Base-by-base conservation (phyloP, 2,329 filamentous ascomycete species). In the Chalara sp. region DNA sequence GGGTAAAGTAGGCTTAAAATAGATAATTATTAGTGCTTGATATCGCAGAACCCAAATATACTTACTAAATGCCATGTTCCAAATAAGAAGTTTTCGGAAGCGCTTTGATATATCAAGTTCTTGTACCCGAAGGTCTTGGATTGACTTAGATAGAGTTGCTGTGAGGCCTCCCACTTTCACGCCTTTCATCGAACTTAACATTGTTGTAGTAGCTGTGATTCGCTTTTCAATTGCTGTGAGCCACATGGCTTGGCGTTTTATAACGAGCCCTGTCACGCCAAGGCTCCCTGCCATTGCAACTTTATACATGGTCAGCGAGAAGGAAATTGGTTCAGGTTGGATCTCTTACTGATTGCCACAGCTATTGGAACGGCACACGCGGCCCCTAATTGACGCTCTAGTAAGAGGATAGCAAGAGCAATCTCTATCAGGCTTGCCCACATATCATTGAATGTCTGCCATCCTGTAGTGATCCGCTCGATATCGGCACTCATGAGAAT, bases 401-500 rank as follows among this genome's bases (percentile, higher is more conserved):
- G 49, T 2, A 72, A 50, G 44, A 63, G 71, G 2, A 69, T 59
- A 0, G 62, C 67, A 7, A 72, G 40, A 0, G 59, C 64, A 28
- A 71, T 55, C 33, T 72, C 68, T 7, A 72, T 48, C 1, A 67
- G 49, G 8, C 60, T 62, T 7, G 68, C 66, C 70, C 70, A 72
- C n/a, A 68, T 58, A 3, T 68, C 67, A 53, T 70, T 64, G 0
- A 70, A 49, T 0, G 51, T 50, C 0, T 55, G 53, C 13, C 60
- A 56, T 1, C 61, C 61, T 6, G 50, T 48, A 2, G 59, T 57
- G 6, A 70, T 65, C 4, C 48, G 37, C 40, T 56, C 48, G 5
- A 76, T 65, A 37, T 56, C 54, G 1, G 71, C 67, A 13, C 67
- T 71, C 71, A 76, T 75, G 6, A 75, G 61, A 0, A 71, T 75